phyloP scores from a whole-genome alignment of 2,329 filamentous ascomycete genomes.

The Ceratocystis cacaofunesta region DNA sequence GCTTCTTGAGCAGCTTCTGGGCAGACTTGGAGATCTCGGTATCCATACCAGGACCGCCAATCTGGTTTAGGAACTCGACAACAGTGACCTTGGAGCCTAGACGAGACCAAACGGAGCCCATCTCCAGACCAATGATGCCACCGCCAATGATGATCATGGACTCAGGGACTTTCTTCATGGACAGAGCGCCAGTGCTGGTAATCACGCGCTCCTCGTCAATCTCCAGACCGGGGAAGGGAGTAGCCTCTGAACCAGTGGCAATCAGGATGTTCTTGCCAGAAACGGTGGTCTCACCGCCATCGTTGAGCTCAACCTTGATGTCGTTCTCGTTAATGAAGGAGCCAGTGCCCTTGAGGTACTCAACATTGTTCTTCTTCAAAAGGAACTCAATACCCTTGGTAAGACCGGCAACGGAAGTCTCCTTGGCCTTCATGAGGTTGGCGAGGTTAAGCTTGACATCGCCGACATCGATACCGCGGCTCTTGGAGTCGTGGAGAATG shows the following conservation, averaged over 20 bases:
- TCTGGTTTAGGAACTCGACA: constrained; percentile 90
- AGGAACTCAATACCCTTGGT: constrained; percentile 98
- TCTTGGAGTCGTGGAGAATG: constrained; percentile 91
- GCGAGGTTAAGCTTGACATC: constrained; percentile 91
- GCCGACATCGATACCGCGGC: constrained; percentile 91
- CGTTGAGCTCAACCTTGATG: constrained; percentile 75
- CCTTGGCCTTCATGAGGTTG: constrained; percentile 98
- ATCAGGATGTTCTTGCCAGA: constrained; percentile 96
- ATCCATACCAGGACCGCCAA: constrained; percentile 97
- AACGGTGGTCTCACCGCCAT: constrained; percentile 79
- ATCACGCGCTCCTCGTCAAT: constrained; percentile 97
- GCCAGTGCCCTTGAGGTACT: constrained; percentile 90
- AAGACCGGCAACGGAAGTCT: constrained; percentile 70
- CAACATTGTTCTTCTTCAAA: constrained; percentile 98
- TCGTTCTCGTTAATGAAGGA: constrained; percentile 81
- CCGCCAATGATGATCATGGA: constrained; percentile 95
- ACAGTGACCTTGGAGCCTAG: constrained; percentile 90
- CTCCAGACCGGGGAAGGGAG: constrained; percentile 87
- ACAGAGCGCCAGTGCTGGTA: constrained; percentile 87
- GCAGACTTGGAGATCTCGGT: constrained; percentile 76
- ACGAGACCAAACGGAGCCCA: constrained; percentile 95
- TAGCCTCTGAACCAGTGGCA: constrained; percentile 87
- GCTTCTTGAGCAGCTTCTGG: constrained; percentile 88
- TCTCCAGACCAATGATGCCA: constrained; percentile 96
- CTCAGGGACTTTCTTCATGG: constrained; percentile 80